Base-by-base conservation (phyloP, 208 protist species). In the Leishmania aethiopica region DNA sequence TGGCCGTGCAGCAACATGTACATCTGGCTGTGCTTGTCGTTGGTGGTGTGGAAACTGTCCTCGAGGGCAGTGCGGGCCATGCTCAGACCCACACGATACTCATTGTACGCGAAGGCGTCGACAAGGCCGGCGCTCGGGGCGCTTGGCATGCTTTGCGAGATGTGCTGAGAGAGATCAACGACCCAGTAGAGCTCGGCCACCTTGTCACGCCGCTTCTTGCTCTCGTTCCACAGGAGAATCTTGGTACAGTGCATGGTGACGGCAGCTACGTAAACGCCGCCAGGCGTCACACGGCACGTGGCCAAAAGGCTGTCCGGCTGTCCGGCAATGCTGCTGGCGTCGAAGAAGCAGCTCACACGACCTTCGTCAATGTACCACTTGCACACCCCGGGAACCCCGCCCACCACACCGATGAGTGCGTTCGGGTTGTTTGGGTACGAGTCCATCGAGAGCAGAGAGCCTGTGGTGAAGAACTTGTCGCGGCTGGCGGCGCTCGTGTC, bases 351-450 rank as follows among this genome's bases (percentile, higher is more conserved):
- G 83, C 86, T 93, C 66, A 96, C 66, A 32, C 89, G 85, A 57
- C 81, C 90, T 64, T 95, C 92, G n/a, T 92, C 94, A 37, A 97
- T 59, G 85, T 93, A 92, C 94, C 92, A 97, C 83, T 96, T 95
- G 81, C 86, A 91, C 69, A 97, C 92, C 5, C 94, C 94, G 32
- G 88, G 81, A 35, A 94, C 88, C 2, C 92, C 92, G 0, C 84
- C 90, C 64, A 97, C 86, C 19, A 96, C 91, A 49, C 87, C 91
- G 64, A 97, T 81, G 75, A 94, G 90, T 28, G 85, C 85, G 86
- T 97, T 96, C 25, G 94, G 92, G 86, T 93, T 96, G 45, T 85
- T 91, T 22, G 91, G 89, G 79, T 93, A 91, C 40, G 91, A 95
- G 80, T 97, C 92, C 42, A 97, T 90, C 15, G 88, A 89, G n/a